Evolutionary conservation across 305 asterid species (phyloP).

Genomic region (Vinca major): DNA sequence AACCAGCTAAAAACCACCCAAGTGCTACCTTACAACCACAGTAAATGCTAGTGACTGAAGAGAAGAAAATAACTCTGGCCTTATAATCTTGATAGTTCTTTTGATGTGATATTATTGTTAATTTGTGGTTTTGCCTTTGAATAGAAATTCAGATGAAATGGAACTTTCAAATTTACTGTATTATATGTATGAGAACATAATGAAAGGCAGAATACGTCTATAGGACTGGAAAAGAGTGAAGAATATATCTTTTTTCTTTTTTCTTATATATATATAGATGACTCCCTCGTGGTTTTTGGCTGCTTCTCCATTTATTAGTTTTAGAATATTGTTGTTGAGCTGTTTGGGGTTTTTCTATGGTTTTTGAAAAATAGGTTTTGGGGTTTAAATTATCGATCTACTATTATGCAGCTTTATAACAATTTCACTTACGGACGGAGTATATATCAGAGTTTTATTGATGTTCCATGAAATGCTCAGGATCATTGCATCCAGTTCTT

Average conservation of each 20-base stretch:
- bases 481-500: background rate
- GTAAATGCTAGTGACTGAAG: background rate
- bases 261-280: background rate
- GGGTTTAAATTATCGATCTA: background rate
- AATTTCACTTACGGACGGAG: background rate
- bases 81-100: background rate
- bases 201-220: background rate
- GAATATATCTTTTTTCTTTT: too few relatives aligned
- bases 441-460: background rate
- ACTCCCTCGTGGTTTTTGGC: background rate
- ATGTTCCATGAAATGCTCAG: background rate
- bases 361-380: background rate
- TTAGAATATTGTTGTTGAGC: background rate
- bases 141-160: background rate
- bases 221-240: background rate
- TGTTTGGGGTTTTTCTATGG: background rate
- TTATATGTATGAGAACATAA: background rate
- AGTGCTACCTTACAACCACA: background rate
- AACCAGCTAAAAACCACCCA: background rate
- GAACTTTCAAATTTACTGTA: background rate
- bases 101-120: background rate
- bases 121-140: background rate
- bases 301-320: background rate
- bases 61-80: background rate
- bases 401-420: background rate